These are phyloP conservation scores for Microstegium vimineum DNA, from an alignment of 176 grass and related monocot genomes.

Conservation along the genomic window DNA sequence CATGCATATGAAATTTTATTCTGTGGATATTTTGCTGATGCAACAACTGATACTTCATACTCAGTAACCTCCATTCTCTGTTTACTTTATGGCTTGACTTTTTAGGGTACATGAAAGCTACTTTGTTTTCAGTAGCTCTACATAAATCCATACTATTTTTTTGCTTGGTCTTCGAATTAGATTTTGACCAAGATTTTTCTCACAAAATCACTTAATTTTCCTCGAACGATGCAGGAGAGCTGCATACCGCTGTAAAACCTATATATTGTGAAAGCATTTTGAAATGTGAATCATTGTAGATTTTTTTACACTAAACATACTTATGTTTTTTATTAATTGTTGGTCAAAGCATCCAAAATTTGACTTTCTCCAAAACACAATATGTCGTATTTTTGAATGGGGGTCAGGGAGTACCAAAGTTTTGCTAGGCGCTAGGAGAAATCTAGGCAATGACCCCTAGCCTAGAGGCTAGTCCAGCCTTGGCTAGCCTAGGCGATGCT, in stretches of 20 bases:
- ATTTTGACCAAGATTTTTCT: neutral
- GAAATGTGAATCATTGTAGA: neutral
- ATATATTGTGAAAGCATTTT: neutral
- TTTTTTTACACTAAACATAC: neutral
- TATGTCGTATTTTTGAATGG: neutral
- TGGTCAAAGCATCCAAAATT: neutral
- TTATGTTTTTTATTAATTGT: neutral
- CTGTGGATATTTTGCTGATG: neutral
- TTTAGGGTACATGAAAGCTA: neutral
- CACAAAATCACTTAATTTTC: neutral
- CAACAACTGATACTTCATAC: constrained; percentile 3
- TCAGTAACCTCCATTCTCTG: neutral
- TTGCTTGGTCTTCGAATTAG: neutral
- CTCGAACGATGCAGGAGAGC: neutral
- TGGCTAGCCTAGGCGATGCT: no score
- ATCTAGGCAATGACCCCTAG: no score
- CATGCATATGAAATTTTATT: neutral
- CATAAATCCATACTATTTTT: neutral
- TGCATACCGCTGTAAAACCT: neutral
- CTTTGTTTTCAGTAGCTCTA: neutral
- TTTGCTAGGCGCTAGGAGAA: no score
- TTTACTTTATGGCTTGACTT: neutral
- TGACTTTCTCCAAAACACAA: neutral
- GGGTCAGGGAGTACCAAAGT: no score
- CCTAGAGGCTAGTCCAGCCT: no score